Conservation (phyloP, 345 rosid genomes). For the Salix dunnii region DNA sequence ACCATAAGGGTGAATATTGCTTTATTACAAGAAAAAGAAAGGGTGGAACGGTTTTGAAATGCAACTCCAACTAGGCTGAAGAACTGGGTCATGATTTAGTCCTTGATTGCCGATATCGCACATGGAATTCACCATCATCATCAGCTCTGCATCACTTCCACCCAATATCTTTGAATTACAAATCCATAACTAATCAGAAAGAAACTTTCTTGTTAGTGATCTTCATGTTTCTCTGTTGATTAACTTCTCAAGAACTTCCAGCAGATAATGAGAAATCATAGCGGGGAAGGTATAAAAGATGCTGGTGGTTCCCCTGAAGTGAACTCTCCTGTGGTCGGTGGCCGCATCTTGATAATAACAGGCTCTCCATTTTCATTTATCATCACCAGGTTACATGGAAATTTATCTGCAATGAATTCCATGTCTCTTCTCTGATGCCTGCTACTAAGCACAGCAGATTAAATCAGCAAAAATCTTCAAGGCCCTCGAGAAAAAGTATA, state of each 20-base stretch:
- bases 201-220: neutral
- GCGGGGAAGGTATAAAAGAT: conserved; percentile 26
- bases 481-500: neutral
- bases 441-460: conserved; percentile 1
- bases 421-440: conserved; percentile 36
- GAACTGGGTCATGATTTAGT: neutral
- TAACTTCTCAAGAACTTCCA: conserved; percentile 5
- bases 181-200: neutral
- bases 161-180: neutral
- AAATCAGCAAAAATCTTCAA: no score
- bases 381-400: conserved; percentile 44
- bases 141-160: neutral
- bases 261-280: conserved; percentile 23
- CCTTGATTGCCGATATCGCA: neutral
- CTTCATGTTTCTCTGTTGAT: neutral
- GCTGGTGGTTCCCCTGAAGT: conserved; percentile 28
- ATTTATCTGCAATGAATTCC: conserved; percentile 29
- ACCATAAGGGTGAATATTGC: neutral
- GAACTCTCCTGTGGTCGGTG: conserved; percentile 9
- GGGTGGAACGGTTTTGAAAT: neutral
- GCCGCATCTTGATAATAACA: conserved; percentile 30
- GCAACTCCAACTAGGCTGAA: neutral
- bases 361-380: conserved; percentile 33
- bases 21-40: neutral
- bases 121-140: neutral